Evolutionary conservation across 805 yeast genomes (phyloP), one percentile per base, ranked within the genome.

Genomic region (Myxozyma mucilagina): DNA sequence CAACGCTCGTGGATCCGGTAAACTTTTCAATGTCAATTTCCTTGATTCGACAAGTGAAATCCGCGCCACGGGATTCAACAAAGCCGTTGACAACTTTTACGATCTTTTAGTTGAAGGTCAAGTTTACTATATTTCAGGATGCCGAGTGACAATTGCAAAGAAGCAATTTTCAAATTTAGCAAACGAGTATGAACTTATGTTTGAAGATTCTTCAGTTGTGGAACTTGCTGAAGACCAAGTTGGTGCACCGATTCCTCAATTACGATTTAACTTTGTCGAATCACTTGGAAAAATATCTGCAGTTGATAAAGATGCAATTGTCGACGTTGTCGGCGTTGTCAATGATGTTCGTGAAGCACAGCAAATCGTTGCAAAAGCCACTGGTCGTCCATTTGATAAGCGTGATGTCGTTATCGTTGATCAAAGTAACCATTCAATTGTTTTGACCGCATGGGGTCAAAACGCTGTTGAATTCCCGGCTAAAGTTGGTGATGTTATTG

Each of bases 11-110:
- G 97, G 97, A 60, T 90, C 87, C 65, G 99, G 99, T 57, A 89
- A 89, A 74, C 80, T 94, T 61, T 91, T 94, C 78, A 88, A 87
- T 69, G 89, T 90, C 35, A 90, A 90, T 68, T 84, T 94, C 60
- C 76, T 93, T 59, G 99, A 94, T 73, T 96, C 94, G 73, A 88
- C 97, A 5, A 97, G 94, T 70, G 98, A 94, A 77, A 94, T 94
- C 68, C 83, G 94, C 70, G 97, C 97, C 10, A 91, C 98, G 1
- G 97, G 94, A 1, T 94, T 94, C 75, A 89, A 89, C 73, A 93
- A 90, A 42, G 82, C 83, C 69, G 97, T 93, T 11, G 96, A 89
- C 61, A 85, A 84, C 71, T 87, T 83, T 71, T 86, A 83, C 76
- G 89, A 87, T 68, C 70, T 85, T 35, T 76, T 94, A 53, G 89